Evolutionary conservation across 2,329 filamentous ascomycete species (phyloP).

Genomic region (Cyanodermella asteris): DNA sequence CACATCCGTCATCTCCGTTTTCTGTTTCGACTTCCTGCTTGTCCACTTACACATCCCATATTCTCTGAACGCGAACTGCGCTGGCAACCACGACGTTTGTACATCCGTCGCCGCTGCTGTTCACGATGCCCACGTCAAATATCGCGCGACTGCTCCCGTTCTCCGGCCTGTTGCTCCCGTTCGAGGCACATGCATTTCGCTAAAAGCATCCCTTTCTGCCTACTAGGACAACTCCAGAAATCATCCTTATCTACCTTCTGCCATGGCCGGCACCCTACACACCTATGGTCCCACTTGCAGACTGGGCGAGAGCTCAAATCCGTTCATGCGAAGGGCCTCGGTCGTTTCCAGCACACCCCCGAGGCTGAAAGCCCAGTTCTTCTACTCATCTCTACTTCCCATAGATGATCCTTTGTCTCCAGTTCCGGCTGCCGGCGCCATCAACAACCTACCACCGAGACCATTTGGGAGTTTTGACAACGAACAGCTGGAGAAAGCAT

Average conservation of each 20-base stretch:
- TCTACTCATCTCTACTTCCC: conserved; percentile 61
- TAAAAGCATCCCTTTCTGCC: too few species aligned
- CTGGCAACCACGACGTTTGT: too few species aligned
- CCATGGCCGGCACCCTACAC: conserved; percentile 27
- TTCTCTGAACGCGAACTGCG: too few species aligned
- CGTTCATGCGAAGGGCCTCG: conserved; percentile 11
- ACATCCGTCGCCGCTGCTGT: too few species aligned
- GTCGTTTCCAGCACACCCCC: conserved; percentile 29
- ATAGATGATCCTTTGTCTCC: conserved; percentile 77
- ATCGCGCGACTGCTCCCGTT: too few species aligned
- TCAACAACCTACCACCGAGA: conserved; percentile 40
- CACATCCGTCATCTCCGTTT: too few species aligned
- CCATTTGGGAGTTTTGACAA: conserved; percentile 68
- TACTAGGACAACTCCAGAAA: conserved; percentile 1
- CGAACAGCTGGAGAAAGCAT: conserved; percentile 55
- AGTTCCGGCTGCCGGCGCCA: conserved; percentile 26
- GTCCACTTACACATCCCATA: too few species aligned
- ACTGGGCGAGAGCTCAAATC: conserved; percentile 13
- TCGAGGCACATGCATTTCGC: too few species aligned
- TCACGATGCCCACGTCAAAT: too few species aligned
- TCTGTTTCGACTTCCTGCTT: too few species aligned
- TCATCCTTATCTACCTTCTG: conserved; percentile 12
- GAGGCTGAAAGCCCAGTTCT: conserved; percentile 47
- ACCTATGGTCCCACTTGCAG: conserved; percentile 39
- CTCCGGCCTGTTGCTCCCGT: too few species aligned